Percentiles rank a stretch among this genome's conserved stretches.
phyloP scores from a whole-genome alignment of 1,139 yeast species.

The Saccharomyces hybrid region DNA sequence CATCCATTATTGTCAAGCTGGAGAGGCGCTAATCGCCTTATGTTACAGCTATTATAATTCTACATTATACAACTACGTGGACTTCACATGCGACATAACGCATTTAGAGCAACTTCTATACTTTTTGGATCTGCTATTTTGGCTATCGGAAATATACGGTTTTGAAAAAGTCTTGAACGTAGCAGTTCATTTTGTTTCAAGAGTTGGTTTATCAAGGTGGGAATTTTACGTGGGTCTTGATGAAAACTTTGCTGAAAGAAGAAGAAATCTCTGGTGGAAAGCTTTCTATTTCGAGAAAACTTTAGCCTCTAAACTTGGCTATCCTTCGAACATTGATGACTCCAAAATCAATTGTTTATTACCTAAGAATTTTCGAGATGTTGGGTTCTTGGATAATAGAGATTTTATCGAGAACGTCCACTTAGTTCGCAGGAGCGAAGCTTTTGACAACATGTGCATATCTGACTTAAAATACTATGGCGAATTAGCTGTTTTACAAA shows the following conservation, averaged over 20 bases:
- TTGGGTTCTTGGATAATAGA: constrained; percentile 22
- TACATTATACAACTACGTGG: constrained; percentile 18
- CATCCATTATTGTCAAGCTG: constrained; percentile 15
- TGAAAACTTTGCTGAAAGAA: constrained; percentile 27
- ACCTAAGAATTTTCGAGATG: constrained; percentile 20
- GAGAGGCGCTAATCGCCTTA: constrained; percentile 19
- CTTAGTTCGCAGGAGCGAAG: constrained; percentile 4
- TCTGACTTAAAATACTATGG: constrained; percentile 17
- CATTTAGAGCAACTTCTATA: constrained; percentile 23
- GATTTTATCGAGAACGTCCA: constrained; percentile 18
- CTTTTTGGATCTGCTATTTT: constrained; percentile 18
- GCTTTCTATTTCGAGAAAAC: constrained; percentile 20
- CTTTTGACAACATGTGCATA: constrained; percentile 15
- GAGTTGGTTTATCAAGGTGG: constrained; percentile 28
- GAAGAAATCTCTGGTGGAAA: constrained; percentile 28
- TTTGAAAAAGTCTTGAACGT: constrained; percentile 19
- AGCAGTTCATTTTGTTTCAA: constrained; percentile 20
- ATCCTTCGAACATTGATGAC: constrained; percentile 21
- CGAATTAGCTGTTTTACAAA: constrained; percentile 14
- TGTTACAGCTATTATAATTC: constrained; percentile 21
- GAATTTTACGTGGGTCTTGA: constrained; percentile 30
- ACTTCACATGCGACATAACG: constrained; percentile 16
- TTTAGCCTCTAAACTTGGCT: constrained; percentile 13
- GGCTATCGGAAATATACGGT: constrained; percentile 21
- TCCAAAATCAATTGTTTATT: constrained; percentile 22